A percentile compares a stretch with the other conserved stretches of the same genome.
These are phyloP conservation scores for Lithocarpus polystachyus DNA, from an alignment of 306 rosid species.

Conservation along the genomic window DNA sequence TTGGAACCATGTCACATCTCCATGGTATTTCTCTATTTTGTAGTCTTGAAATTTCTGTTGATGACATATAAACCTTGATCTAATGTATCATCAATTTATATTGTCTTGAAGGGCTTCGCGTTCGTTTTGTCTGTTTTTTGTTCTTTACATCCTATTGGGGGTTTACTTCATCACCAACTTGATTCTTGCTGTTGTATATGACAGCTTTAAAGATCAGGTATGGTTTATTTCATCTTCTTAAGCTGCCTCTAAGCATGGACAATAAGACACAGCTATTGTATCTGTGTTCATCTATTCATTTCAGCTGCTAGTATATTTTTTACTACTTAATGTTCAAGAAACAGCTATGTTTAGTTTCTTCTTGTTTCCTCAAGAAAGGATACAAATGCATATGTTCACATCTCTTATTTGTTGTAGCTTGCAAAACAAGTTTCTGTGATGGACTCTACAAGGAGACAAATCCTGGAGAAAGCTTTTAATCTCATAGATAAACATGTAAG, in stretches of 20 bases:
- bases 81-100: conserved; percentile 14
- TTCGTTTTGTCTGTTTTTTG: conserved; percentile 74
- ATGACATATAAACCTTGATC: conserved; percentile 3
- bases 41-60: not conserved
- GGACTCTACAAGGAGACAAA: conserved; percentile 63
- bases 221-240: conserved; percentile 9
- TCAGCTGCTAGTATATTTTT: conserved; percentile 8
- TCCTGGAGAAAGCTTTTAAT: conserved; percentile 74
- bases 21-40: not conserved
- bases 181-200: conserved; percentile 95
- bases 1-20: not conserved
- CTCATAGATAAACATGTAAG: conserved; percentile 73
- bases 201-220: conserved; percentile 95
- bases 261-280: conserved; percentile 4
- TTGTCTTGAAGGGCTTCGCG: conserved; percentile 79
- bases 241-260: conserved; percentile 1
- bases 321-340: not conserved
- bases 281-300: conserved; percentile 6
- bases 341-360: not conserved
- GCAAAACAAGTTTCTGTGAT: conserved; percentile 72
- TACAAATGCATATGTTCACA: conserved; percentile 16
- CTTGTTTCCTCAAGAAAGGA: conserved; percentile 19
- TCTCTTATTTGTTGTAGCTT: conserved; percentile 53
- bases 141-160: conserved; percentile 85
- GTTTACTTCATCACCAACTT: conserved; percentile 93